Conservation (phyloP, 768 basidiomycete genomes). For the Trametes cingulata region DNA sequence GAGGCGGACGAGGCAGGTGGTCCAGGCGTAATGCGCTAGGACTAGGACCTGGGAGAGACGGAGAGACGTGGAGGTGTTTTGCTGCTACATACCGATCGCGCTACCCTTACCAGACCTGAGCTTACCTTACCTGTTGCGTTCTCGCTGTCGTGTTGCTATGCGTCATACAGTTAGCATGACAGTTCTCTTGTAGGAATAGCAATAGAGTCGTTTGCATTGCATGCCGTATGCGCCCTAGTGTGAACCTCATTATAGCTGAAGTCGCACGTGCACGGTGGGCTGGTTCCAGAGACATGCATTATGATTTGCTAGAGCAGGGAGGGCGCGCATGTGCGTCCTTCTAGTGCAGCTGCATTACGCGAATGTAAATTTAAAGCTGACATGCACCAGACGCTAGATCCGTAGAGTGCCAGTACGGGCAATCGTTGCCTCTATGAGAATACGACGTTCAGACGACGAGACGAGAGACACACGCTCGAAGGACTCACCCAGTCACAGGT, state of each 20-base stretch:
- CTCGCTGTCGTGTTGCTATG: constrained; percentile 9
- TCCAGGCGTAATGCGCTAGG: constrained; percentile 7
- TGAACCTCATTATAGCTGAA: no score
- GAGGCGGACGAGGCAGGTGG: background rate
- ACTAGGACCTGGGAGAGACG: background rate
- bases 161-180: background rate
- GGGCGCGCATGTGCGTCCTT: no score
- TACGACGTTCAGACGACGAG: background rate
- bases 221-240: no score
- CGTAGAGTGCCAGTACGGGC: no score
- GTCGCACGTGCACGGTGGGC: no score
- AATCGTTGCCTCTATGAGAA: background rate
- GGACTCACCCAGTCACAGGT: constrained; percentile 19
- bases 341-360: no score
- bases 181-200: no score
- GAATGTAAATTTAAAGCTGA: no score
- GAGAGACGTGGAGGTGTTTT: background rate
- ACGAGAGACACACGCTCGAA: background rate
- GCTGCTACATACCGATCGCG: background rate
- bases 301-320: no score
- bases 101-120: background rate
- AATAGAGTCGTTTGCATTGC: no score
- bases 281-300: no score
- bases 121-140: background rate
- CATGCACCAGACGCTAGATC: no score